Evolutionary conservation across 495 filamentous ascomycete genomes (phyloP), one percentile per base, ranked within the genome.

Genomic region (Aspergillus carlsbadensis): DNA sequence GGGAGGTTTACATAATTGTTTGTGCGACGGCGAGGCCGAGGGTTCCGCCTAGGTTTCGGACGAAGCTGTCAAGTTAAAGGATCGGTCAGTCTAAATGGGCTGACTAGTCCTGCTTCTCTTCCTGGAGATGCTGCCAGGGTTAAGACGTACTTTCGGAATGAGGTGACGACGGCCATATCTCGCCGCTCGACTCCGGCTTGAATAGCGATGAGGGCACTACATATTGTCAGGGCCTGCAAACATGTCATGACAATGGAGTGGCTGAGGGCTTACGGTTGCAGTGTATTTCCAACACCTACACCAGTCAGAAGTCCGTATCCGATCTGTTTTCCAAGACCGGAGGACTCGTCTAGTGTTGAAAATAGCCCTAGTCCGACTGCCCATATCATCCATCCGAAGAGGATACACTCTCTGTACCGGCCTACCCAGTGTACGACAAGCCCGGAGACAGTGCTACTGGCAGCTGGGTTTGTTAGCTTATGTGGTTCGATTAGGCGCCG

Each of bases 81-180:
- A n/a, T n/a, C n/a, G n/a, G n/a, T n/a, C n/a, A n/a, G n/a, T n/a
- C n/a, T 44, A 31, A 26, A 55, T 56, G 39, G 33, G 8, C 8
- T 29, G 8, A 8, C 8, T 29, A 29, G 26, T 29, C 8, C 26
- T 29, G 4, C 8, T 4, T 29, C 4, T 29, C 26, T 29, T 29
- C 26, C 3, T 29, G 26, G 26, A n/a, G 2, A 29, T 18, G 17
- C 10, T 8, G 20, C 20, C 58, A 29, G 26, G 3, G 3, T 8
- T 29, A 1, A 8, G 22, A 10, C 74, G 52, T 63, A 81, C 79
- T 81, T 83, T 31, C 80, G 68, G 54, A 79, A 79, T 5, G 75
- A 70, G 6, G 80, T 83, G 13, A 81, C 75, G 7, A 82, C 76
- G 15, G 80, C 80, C 79, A 81, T 83, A 29, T 83, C 78, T 22